Base-by-base conservation (phyloP, 495 filamentous ascomycete genomes). In the Neurospora hispaniola region DNA sequence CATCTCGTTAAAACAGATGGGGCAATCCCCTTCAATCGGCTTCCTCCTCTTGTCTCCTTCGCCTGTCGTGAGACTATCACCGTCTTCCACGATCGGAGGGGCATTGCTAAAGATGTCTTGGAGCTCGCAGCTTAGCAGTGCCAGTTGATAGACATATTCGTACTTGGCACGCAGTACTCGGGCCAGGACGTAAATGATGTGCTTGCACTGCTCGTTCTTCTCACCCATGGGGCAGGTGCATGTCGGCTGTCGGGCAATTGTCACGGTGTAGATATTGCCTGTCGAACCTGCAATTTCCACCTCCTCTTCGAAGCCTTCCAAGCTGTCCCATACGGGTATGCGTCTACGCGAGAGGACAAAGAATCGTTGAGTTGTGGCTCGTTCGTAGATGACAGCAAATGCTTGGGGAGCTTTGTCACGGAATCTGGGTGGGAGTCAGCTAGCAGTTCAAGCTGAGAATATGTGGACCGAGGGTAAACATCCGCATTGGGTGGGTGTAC, bases 1-100 rank as follows among this genome's bases (percentile, higher is more conserved):
- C 74, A 94, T 89, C 59, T 91, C 89, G 75, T 84, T 88, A 77
- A 90, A 93, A 79, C 93, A 95, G 77, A 96, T 92, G 0, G 92
- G 91, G 74, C 93, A 95, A 74, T 95, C 91, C 16, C 90, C 92
- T 42, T 94, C 91, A 3, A 87, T 62, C 8, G 82, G 77, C 75
- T 86, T 87, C 41, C 85, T 79, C 27, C 83, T 84, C 62, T 78
- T 79, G 59, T 80, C 74, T 7, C 72, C 48, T 9, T 41, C 74
- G 0, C 42, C 69, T 66, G 54, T 9, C 1, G 54, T 27, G 35
- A 12, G 14, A 66, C 54, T 66, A 6, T 66, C 12, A 11, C 77
- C 76, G 7, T 73, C 74, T 8, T 54, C 44, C 8, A 46, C 59
- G 0, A 44, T 44, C 16, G 81, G 76, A 8, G 89, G 88, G 0